These are phyloP conservation scores for Trifolium dubium DNA, from an alignment of 306 rosid genomes.

Conservation along the genomic window DNA sequence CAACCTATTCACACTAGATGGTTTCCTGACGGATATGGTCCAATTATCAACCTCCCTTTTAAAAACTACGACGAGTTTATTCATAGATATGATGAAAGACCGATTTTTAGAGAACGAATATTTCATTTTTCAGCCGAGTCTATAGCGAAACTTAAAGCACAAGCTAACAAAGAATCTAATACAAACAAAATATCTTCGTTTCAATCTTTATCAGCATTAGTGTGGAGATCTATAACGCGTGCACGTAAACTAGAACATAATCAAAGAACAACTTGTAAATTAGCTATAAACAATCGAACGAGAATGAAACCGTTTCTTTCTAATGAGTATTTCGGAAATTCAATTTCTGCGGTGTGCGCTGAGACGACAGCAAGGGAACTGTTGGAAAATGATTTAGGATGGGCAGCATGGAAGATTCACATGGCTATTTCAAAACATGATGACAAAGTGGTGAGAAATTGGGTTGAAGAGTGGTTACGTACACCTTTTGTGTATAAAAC, in stretches of 20 bases:
- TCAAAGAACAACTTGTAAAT: conserved; percentile 44
- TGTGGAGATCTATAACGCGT: conserved; percentile 64
- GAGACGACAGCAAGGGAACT: conserved; percentile 46
- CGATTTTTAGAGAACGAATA: conserved; percentile 56
- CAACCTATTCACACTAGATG: conserved; percentile 55
- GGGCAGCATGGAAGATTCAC: conserved; percentile 69
- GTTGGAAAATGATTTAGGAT: conserved; percentile 49
- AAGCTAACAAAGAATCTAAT: conserved; percentile 52
- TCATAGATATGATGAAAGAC: conserved; percentile 48
- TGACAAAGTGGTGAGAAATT: neutral
- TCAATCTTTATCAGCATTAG: conserved; percentile 60
- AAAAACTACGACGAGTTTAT: conserved; percentile 53
- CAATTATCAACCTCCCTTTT: conserved; percentile 55
- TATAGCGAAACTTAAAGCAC: conserved; percentile 60
- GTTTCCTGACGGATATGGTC: conserved; percentile 58
- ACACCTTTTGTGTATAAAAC: conserved; percentile 19
- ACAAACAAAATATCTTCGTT: conserved; percentile 60
- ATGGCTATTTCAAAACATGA: conserved; percentile 44
- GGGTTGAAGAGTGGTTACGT: conserved; percentile 41
- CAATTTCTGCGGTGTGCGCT: neutral
- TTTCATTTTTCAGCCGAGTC: conserved; percentile 67
- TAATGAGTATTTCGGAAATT: conserved; percentile 60
- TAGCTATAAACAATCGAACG: conserved; percentile 50
- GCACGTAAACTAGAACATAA: conserved; percentile 32
- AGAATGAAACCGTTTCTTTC: conserved; percentile 60